Base-by-base conservation (phyloP, 1,284 basidiomycete species). In the Stereum hirsutum region DNA sequence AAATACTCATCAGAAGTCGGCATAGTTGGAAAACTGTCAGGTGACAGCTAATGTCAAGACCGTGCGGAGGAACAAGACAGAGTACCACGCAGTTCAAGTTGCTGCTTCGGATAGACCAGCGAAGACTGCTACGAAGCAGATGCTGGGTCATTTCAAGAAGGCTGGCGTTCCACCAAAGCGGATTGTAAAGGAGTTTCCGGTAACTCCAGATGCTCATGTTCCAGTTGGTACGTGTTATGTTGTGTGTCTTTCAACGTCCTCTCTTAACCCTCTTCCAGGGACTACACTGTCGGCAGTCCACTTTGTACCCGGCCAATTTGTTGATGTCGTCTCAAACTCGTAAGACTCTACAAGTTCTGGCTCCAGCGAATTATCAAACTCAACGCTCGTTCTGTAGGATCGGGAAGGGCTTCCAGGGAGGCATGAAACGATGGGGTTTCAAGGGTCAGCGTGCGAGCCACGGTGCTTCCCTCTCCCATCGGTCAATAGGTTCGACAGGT, bases 391-490 rank as follows among this genome's bases (percentile, higher is more conserved):
- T 41, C 23, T 50, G 5, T 53, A 96, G 92, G 4, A 87, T 94
- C 51, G 96, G 96, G 19, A 98, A 98, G 64, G 96, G 96, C 15
- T 98, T 95, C 65, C 88, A 92, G 53, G 96, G 96, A 59, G 83
- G 77, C 36, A 99, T 99, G 96, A 99, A 99, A 65, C 75, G 92
- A 38, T 94, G 91, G 81, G 85, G 86, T 37, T 99, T 96, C 68
- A 78, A 83, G 56, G 96, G 96, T 67, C 68, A 94, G 27, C 78
- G 85, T 44, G 94, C 92, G 2, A 90, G 90, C 63, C 96, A 99
- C 63, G 96, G 96, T 87, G 89, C 91, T 39, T 98, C 96, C 46
- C 63, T 94, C 53, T 91, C 91, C 23, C 96, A 99, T 74, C 85
- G 96, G 59, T 86, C 88, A 21, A 80, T 83, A 35, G 96, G 96